Evolutionary conservation across 495 filamentous ascomycete species (phyloP), one percentile per base, ranked within the genome.

Genomic region (Hypoxylon intermedium): DNA sequence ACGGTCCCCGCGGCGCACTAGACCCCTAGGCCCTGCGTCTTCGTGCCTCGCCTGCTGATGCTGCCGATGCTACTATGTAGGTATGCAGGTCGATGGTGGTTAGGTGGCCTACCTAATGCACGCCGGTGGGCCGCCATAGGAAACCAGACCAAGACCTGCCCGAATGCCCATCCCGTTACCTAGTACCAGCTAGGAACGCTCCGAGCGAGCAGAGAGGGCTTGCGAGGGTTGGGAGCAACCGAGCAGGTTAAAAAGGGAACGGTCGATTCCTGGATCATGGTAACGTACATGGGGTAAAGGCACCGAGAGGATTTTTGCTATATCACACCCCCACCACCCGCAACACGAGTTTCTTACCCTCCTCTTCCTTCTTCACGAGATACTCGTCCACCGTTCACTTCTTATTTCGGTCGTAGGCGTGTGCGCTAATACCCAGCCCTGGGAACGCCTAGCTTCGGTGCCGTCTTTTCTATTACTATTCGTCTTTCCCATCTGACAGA

Each of bases 361-460:
- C 76, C 74, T 72, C 73, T 68, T 77, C 64, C 71, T 72, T 71
- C 74, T 70, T 77, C 74, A 77, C 77, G 74, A 77, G 67, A 48
- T 60, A 69, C 69, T 74, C 71, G 67, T 74, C 72, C 62, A 67
- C 67, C 75, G 48, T 77, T 79, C 77, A 76, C 75, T 77, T 75
- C 76, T 79, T 78, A 65, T 72, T 69, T 73, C 73, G 73, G 78
- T 67, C 74, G 69, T 70, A 77, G 82, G 80, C 76, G 79, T 78
- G 75, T 71, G 76, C 77, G 75, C 77, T 81, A 81, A 81, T 84
- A 77, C 83, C 83, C 72, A 75, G 72, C 79, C 68, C 76, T 75
- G 79, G 82, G 80, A 81, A 77, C 74, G 79, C 79, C 79, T 76
- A 68, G 69, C 72, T 76, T 75, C 74, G 71, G 77, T 74, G 78